Evolutionary conservation across 306 rosid species (phyloP).

Genomic region (Prunus kanzakura): DNA sequence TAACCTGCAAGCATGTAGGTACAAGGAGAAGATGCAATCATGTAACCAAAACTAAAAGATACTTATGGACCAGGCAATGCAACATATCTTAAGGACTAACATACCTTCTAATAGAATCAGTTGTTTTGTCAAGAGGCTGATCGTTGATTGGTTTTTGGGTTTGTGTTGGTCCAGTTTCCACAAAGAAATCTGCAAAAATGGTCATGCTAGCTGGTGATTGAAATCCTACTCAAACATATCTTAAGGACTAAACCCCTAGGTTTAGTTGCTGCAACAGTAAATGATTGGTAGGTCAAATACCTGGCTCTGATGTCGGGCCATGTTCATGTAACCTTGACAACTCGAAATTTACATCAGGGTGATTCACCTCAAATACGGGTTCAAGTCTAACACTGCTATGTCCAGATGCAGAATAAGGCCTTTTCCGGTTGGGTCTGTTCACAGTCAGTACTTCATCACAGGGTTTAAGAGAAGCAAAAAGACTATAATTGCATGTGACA

Average conservation of each 20-base stretch:
- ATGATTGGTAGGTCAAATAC: slow-evolving; percentile 30
- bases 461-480: background rate
- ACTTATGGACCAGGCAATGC: background rate
- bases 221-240: background rate
- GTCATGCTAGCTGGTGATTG: slow-evolving; percentile 7
- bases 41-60: background rate
- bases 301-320: slow-evolving; percentile 57
- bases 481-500: background rate
- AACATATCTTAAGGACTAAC: slow-evolving; percentile 11
- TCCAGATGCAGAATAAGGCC: slow-evolving; percentile 55
- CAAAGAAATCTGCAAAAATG: slow-evolving; percentile 60
- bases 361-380: slow-evolving; percentile 54
- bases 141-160: slow-evolving; percentile 47
- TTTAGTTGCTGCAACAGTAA: background rate
- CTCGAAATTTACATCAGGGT: slow-evolving; percentile 43
- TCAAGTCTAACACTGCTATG: slow-evolving; percentile 53
- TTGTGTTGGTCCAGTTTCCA: slow-evolving; percentile 81
- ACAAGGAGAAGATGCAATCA: slow-evolving; percentile 10
- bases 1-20: slow-evolving; percentile 46
- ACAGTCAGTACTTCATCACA: slow-evolving; percentile 20
- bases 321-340: slow-evolving; percentile 44
- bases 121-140: slow-evolving; percentile 47
- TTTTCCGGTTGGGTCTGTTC: slow-evolving; percentile 50
- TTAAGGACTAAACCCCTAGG: background rate
- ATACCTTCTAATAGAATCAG: slow-evolving; percentile 66